Evolutionary conservation across 2,329 filamentous ascomycete species (phyloP).

Genomic region (Karstenula rhodostoma): DNA sequence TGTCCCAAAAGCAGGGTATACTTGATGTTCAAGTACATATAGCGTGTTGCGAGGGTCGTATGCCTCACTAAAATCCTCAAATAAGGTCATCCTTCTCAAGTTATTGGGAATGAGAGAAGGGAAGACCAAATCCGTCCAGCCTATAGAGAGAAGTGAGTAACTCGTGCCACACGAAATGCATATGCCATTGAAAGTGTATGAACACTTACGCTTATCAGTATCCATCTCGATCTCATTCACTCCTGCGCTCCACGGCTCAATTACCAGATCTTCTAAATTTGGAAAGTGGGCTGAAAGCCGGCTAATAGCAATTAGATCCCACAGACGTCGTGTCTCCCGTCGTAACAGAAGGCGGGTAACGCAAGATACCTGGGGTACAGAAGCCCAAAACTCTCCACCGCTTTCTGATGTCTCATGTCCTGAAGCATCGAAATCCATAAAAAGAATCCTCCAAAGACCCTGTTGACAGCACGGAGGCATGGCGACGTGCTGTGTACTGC

Average conservation of each 20-base stretch:
- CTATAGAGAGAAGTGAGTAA: too few relatives aligned
- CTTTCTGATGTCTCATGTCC: conserved; percentile 10
- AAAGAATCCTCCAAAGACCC: not conserved
- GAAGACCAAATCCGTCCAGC: not conserved
- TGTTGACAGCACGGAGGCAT: too few relatives aligned
- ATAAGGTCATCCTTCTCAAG: conserved; percentile 15
- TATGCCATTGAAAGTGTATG: not conserved
- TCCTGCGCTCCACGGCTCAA: conserved; percentile 19
- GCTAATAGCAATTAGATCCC: conserved; percentile 12
- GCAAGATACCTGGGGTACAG: conserved; percentile 7
- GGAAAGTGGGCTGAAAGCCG: conserved; percentile 12
- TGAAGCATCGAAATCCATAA: not conserved
- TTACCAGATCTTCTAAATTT: conserved; percentile 15
- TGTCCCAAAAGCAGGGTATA: too few relatives aligned
- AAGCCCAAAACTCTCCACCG: conserved; percentile 10
- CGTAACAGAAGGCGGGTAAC: conserved; percentile 18
- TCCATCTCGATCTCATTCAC: not conserved
- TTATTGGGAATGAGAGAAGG: conserved; percentile 9
- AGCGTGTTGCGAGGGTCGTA: too few relatives aligned
- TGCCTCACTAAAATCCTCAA: conserved; percentile 18
- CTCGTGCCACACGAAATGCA: too few relatives aligned
- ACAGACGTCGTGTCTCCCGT: conserved; percentile 20
- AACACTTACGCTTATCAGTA: not conserved
- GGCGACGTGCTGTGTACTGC: not conserved
- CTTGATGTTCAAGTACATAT: too few relatives aligned